Base-by-base conservation (phyloP, 2,329 filamentous ascomycete species). In the Drechslerella stenobrocha region DNA sequence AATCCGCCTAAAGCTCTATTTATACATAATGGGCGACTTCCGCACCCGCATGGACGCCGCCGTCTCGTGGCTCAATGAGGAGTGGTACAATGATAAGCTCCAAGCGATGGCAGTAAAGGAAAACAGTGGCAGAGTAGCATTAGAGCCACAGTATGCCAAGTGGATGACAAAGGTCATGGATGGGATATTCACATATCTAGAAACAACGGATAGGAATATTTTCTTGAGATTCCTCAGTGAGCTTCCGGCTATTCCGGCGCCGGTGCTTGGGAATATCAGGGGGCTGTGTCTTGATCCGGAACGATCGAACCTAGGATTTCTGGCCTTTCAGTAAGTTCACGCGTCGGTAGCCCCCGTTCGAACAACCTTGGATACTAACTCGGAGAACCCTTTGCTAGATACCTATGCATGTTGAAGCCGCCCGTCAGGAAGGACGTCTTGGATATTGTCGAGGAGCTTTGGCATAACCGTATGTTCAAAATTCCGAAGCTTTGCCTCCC, bases 31-130 rank as follows among this genome's bases (percentile, higher is more conserved):
- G 70, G 90, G 95, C 70, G 92, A 97, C 75, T 98, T 96, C 78
- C 85, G 92, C 56, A 86, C 83, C 70, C 86, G 93, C 42, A 91
- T 97, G 70, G 91, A 95, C 72, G 83, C 93, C 20, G 92, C 90
- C 0, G 90, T 97, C 52, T 86, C 87, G 5, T 98, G 93, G 93
- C 81, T 98, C 13, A 95, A 87, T 73, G 93, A 98, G 76, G 93
- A 98, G 77, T 98, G 93, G 92, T 97, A 96, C 77, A 95, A 91
- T 73, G 92, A 97, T 75, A 85, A 81, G 42, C 77, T 90, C 28
- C 79, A 81, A 53, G 75, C 78, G 44, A 78, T 81, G 58, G 77
- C 72, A 42, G 78, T 77, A 64, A 42, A 34, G 23, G 11, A 46
- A 7, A 72, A 75, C 51, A 76, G 74, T 47, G 75, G 75, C 8